Percentiles rank a stretch among this genome's conserved stretches.
phyloP scores from a whole-genome alignment of 441 rosid genomes.

The Gossypium armourianum region DNA sequence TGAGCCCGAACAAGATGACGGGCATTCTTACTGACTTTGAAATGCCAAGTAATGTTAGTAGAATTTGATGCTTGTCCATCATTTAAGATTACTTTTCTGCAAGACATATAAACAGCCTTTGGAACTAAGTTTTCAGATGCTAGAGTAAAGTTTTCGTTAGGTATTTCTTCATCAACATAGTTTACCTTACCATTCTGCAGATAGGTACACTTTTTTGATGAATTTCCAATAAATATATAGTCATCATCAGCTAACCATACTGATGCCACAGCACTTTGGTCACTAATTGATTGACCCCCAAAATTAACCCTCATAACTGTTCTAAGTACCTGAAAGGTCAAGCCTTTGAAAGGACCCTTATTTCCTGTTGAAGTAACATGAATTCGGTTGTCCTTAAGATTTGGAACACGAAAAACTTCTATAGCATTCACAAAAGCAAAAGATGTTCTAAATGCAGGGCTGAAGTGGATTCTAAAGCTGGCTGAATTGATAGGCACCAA shows the following conservation, averaged over 20 bases:
- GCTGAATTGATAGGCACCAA: constrained; percentile 20
- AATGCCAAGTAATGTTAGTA: constrained; percentile 26
- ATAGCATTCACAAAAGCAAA: constrained; percentile 47
- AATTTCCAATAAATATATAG: constrained; percentile 15
- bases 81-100: constrained; percentile 23
- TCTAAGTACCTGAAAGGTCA: constrained; percentile 26
- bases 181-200: not conserved
- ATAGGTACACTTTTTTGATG: constrained; percentile 12
- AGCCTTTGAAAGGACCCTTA: not conserved
- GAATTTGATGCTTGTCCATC: not conserved
- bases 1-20: constrained; percentile 36
- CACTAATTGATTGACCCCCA: constrained; percentile 26
- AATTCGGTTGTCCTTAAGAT: constrained; percentile 19
- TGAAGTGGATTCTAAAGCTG: constrained; percentile 18
- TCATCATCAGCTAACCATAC: constrained; percentile 43
- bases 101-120: constrained; percentile 32
- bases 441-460: constrained; percentile 17
- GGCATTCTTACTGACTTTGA: constrained; percentile 24
- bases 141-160: too few relatives aligned
- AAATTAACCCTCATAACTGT: constrained; percentile 38
- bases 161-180: constrained; percentile 9
- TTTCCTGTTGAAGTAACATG: constrained; percentile 14
- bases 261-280: constrained; percentile 15
- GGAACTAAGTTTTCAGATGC: constrained; percentile 28
- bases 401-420: constrained; percentile 34